phyloP scores from a whole-genome alignment of 768 basidiomycete genomes.

The Amanita pallidorosea region DNA sequence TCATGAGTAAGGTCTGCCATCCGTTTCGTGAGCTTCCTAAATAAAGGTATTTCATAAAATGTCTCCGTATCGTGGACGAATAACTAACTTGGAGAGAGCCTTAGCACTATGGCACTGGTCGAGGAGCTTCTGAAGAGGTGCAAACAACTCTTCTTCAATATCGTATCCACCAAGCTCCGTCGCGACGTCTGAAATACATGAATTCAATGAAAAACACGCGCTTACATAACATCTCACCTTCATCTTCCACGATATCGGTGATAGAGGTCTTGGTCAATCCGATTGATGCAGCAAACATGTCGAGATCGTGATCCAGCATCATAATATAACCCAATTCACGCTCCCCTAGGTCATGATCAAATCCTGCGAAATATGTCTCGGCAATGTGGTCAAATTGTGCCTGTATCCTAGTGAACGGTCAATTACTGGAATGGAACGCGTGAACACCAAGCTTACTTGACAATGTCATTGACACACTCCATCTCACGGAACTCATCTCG shows the following conservation, averaged over 20 bases:
- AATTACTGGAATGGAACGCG: not conserved
- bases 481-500: constrained; percentile 88
- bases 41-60: constrained; percentile 2
- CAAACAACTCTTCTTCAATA: constrained; percentile 65
- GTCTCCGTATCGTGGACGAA: not conserved
- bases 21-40: constrained; percentile 80
- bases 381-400: constrained; percentile 90
- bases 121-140: constrained; percentile 72
- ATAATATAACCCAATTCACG: constrained; percentile 75
- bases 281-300: constrained; percentile 88
- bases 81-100: constrained; percentile 58
- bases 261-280: constrained; percentile 86
- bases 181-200: constrained; percentile 42
- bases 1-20: constrained; percentile 71
- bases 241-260: constrained; percentile 59
- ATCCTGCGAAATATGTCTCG: constrained; percentile 74
- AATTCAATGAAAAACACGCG: not conserved
- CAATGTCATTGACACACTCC: constrained; percentile 86
- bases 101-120: constrained; percentile 79
- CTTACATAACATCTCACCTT: constrained; percentile 34
- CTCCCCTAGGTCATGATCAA: constrained; percentile 84
- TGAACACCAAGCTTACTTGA: constrained; percentile 46
- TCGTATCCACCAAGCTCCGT: constrained; percentile 69
- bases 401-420: constrained; percentile 52
- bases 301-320: constrained; percentile 84